phyloP scores from a whole-genome alignment of 2,329 filamentous ascomycete genomes.

The Xylariaceae sp. region DNA sequence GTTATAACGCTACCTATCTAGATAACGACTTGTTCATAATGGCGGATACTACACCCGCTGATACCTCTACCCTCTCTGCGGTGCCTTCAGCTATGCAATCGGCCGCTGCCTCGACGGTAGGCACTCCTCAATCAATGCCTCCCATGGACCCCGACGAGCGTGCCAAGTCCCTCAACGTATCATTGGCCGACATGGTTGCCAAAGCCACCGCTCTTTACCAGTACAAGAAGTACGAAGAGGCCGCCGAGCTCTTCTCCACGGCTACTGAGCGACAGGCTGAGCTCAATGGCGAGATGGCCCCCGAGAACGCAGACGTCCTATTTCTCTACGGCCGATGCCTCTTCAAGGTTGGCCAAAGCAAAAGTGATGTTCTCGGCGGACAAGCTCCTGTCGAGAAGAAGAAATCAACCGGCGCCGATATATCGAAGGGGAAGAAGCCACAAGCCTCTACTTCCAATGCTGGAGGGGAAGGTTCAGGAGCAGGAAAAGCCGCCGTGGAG shows the following conservation, averaged over 20 bases:
- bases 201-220: conserved; percentile 81
- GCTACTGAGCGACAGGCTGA: conserved; percentile 86
- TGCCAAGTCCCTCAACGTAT: conserved; percentile 51
- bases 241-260: conserved; percentile 80
- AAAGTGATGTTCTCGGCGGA: conserved; percentile 88
- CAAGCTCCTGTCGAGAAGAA: conserved; percentile 59
- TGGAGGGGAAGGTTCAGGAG: conserved; percentile 35
- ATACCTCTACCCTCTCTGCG: conserved; percentile 26
- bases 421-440: conserved; percentile 36
- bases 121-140: conserved; percentile 30
- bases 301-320: conserved; percentile 86
- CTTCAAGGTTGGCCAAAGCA: conserved; percentile 88
- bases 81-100: conserved; percentile 30
- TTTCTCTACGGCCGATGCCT: conserved; percentile 92
- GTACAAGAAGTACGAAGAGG: conserved; percentile 80
- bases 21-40: conserved; percentile 20
- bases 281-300: conserved; percentile 85
- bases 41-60: conserved; percentile 29
- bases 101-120: conserved; percentile 24
- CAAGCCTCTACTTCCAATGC: conserved; percentile 34
- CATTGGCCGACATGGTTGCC: conserved; percentile 70
- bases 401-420: conserved; percentile 37
- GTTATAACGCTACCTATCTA: neutral
- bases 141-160: conserved; percentile 39
- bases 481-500: conserved; percentile 38